Evolutionary conservation across 176 grass and related monocot species (phyloP).

Genomic region (Chloris gayana): DNA sequence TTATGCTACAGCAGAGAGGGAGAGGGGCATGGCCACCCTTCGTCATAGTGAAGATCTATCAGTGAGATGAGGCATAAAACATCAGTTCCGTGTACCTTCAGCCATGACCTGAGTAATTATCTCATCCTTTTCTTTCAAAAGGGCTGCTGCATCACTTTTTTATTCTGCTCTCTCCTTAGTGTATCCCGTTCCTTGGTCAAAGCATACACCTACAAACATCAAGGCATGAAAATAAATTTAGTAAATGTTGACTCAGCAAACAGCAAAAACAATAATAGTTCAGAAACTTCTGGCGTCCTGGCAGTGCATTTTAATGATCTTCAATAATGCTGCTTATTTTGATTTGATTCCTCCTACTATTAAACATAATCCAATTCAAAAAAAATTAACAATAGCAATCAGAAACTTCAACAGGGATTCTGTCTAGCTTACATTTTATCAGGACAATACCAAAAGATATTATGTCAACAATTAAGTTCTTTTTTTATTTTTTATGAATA

Average conservation of each 20-base stretch:
- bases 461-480: background rate
- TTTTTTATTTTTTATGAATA: background rate
- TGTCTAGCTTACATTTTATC: background rate
- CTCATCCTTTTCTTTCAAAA: conserved; percentile 99
- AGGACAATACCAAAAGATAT: background rate
- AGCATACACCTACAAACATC: conserved; percentile 78
- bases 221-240: conserved; percentile 22
- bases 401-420: background rate
- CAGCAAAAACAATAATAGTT: background rate
- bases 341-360: background rate
- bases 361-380: conserved; percentile 6
- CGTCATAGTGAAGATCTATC: no score
- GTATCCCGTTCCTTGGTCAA: conserved; percentile 95
- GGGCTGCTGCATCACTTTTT: conserved; percentile 95
- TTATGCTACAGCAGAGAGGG: no score
- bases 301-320: conserved; percentile 4
- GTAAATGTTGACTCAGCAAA: background rate
- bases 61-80: conserved; percentile 19
- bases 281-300: background rate
- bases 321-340: conserved; percentile 14
- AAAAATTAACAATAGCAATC: background rate
- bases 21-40: no score
- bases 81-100: conserved; percentile 70
- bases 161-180: conserved; percentile 96
- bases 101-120: conserved; percentile 99